A percentile compares a stretch with the other conserved stretches of the same genome.
These are phyloP conservation scores for Colletotrichum sidae DNA, from an alignment of 2,329 filamentous ascomycete species.

Conservation along the genomic window DNA sequence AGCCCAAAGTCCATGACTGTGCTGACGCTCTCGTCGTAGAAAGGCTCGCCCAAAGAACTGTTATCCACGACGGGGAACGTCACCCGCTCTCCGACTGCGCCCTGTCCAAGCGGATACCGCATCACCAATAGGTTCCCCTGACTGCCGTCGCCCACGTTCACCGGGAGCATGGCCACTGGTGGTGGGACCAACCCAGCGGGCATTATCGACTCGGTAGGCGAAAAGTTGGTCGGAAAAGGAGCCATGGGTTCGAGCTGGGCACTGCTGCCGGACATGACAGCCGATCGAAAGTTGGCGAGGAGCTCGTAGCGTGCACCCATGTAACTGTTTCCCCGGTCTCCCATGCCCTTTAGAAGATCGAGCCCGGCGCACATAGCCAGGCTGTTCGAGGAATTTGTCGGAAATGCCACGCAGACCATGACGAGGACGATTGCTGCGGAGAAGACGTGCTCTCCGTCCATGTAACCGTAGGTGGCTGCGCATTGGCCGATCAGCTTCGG, in stretches of 20 bases:
- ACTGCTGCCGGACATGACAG: constrained; percentile 39
- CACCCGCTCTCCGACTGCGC: constrained; percentile 12
- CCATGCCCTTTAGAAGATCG: constrained; percentile 60
- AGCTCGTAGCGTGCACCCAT: constrained; percentile 52
- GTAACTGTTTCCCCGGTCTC: constrained; percentile 63
- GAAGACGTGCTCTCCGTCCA: constrained; percentile 49
- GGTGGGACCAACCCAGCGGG: not conserved
- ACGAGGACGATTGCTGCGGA: constrained; percentile 46
- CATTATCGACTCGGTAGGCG: constrained; percentile 21
- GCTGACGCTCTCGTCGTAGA: constrained; percentile 44
- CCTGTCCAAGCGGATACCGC: constrained; percentile 9
- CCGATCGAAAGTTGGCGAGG: constrained; percentile 45
- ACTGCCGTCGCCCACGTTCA: not conserved
- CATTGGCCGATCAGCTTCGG: constrained; percentile 34
- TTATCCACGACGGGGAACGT: constrained; percentile 46
- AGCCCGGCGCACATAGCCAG: constrained; percentile 59
- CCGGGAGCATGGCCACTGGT: not conserved
- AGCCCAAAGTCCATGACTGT: constrained; percentile 48
- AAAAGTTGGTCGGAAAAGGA: constrained; percentile 19
- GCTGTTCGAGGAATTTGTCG: constrained; percentile 53
- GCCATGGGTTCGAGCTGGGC: constrained; percentile 5
- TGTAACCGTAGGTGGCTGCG: constrained; percentile 46
- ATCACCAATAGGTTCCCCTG: not conserved
- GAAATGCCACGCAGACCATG: constrained; percentile 58
- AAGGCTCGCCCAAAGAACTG: constrained; percentile 43